Evolutionary conservation across 2,329 filamentous ascomycete genomes (phyloP).

Genomic region (Rhynchosporium graminicola): DNA sequence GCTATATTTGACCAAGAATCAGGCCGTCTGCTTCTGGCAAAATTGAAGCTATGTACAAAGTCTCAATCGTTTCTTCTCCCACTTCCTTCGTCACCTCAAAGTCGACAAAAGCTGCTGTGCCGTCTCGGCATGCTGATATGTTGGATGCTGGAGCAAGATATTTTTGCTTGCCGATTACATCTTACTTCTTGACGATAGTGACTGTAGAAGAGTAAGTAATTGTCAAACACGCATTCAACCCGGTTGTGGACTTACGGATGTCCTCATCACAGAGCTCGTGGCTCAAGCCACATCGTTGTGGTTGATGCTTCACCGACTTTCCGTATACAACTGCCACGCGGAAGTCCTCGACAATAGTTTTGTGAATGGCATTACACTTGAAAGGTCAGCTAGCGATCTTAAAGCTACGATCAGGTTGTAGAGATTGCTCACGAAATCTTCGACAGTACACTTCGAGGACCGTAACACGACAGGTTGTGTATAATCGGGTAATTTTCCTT

Average conservation of each 20-base stretch:
- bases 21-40: conserved; percentile 26
- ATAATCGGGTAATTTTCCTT: conserved; percentile 93
- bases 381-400: conserved; percentile 25
- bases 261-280: conserved; percentile 97
- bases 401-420: not conserved
- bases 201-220: conserved; percentile 45
- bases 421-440: conserved; percentile 84
- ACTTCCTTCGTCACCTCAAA: conserved; percentile 3
- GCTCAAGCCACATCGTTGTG: conserved; percentile 86
- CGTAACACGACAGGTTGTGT: conserved; percentile 86
- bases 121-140: conserved; percentile 21
- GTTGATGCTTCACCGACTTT: conserved; percentile 97
- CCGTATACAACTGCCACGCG: conserved; percentile 95
- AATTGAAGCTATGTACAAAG: conserved; percentile 23
- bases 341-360: conserved; percentile 94
- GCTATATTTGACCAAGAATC: conserved; percentile 23
- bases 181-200: conserved; percentile 68
- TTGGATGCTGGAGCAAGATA: not conserved
- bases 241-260: conserved; percentile 56
- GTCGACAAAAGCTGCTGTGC: not conserved
- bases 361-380: conserved; percentile 95
- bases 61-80: conserved; percentile 6
- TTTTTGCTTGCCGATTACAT: conserved; percentile 7
- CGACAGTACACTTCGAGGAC: conserved; percentile 79
- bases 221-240: not conserved